Percentiles rank a stretch among this genome's conserved stretches.
Evolutionary conservation across 805 yeast genomes (phyloP).

Genomic region (Ogataea dorogensis): DNA sequence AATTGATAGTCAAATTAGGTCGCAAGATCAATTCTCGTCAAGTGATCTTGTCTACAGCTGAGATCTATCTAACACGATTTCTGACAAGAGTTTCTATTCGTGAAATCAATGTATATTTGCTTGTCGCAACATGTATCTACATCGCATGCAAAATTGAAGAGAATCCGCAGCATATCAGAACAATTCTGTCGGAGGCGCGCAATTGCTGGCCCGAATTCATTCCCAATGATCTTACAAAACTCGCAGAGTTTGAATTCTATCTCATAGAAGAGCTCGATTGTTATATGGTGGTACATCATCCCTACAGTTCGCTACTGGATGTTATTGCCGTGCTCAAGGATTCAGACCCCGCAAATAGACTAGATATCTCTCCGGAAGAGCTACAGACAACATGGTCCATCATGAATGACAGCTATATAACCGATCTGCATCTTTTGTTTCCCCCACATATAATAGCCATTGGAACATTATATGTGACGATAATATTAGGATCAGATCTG

Average conservation of each 20-base stretch:
- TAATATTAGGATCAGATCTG: slow-evolving; percentile 50
- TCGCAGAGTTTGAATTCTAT: slow-evolving; percentile 95
- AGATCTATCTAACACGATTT: slow-evolving; percentile 78
- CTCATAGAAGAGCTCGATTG: slow-evolving; percentile 82
- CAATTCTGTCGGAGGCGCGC: slow-evolving; percentile 79
- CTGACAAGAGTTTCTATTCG: slow-evolving; percentile 67
- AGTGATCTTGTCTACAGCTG: slow-evolving; percentile 84
- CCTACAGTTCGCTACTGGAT: slow-evolving; percentile 61
- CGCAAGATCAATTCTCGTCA: slow-evolving; percentile 76
- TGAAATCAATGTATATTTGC: slow-evolving; percentile 78
- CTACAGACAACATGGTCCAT: slow-evolving; percentile 86
- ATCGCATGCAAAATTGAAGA: slow-evolving; percentile 94
- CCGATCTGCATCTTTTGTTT: slow-evolving; percentile 76
- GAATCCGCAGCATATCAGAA: slow-evolving; percentile 88
- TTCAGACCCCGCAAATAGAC: slow-evolving; percentile 21
- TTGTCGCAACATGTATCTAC: slow-evolving; percentile 83
- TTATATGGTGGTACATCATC: slow-evolving; percentile 71
- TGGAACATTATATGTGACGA: slow-evolving; percentile 75
- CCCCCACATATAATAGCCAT: slow-evolving; percentile 91
- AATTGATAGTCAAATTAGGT: slow-evolving; percentile 72
- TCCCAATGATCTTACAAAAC: slow-evolving; percentile 84
- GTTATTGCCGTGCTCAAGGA: slow-evolving; percentile 43
- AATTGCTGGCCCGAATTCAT: slow-evolving; percentile 93
- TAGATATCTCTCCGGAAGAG: slow-evolving; percentile 56
- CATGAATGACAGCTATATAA: slow-evolving; percentile 83